Conservation (phyloP, 441 rosid species). For the Viola pubescens region DNA sequence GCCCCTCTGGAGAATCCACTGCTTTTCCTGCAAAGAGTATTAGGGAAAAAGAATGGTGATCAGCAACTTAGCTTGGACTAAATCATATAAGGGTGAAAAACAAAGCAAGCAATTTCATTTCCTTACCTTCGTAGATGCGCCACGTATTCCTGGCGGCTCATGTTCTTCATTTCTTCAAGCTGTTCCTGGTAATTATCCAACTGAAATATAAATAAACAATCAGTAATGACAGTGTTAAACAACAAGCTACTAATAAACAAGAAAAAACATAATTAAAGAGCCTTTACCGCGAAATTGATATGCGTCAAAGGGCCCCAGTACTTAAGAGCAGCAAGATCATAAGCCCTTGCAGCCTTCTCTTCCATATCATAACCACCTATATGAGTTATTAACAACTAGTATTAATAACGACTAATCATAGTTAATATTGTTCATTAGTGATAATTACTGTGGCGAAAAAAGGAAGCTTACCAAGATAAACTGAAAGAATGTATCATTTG, state of each 20-base stretch:
- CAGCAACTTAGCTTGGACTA: neutral
- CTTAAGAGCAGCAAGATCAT: conserved; percentile 94
- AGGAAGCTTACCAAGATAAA: conserved; percentile 55
- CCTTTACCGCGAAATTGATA: conserved; percentile 65
- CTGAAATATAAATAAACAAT: conserved; percentile 25
- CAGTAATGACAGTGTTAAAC: neutral
- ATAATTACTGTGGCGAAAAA: neutral
- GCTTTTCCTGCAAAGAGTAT: conserved; percentile 56
- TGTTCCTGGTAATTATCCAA: conserved; percentile 67
- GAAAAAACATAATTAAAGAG: neutral
- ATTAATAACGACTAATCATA: neutral
- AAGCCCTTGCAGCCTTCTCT: conserved; percentile 90
- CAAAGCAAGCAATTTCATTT: neutral
- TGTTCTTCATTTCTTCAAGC: conserved; percentile 83
- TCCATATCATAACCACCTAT: conserved; percentile 98
- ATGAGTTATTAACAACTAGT: neutral
- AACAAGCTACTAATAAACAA: neutral
- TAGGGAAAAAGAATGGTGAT: neutral
- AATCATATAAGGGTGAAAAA: neutral
- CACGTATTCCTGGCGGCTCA: conserved; percentile 89
- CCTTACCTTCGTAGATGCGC: conserved; percentile 74
- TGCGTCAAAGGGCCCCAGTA: conserved; percentile 94
- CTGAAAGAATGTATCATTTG: conserved; percentile 32
- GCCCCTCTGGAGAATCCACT: conserved; percentile 96
- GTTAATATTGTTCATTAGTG: neutral